Conservation (phyloP, 495 filamentous ascomycete species). For the Aspergillus homomorphus region DNA sequence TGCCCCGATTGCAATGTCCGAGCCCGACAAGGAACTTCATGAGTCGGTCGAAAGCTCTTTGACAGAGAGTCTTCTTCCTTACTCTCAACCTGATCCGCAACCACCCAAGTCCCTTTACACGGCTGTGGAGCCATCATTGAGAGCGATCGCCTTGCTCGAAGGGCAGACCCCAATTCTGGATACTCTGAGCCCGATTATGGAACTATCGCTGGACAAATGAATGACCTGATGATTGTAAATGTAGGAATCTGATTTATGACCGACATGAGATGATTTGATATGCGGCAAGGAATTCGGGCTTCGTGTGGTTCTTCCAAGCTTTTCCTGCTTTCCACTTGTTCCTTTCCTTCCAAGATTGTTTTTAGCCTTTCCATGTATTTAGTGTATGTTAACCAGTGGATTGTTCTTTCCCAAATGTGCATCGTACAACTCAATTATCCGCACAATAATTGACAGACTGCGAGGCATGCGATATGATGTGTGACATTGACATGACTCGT, state of each 20-base stretch:
- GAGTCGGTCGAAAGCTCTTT: background rate
- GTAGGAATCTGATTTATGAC: conserved; percentile 16
- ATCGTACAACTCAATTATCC: background rate
- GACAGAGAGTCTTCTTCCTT: background rate
- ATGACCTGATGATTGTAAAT: conserved; percentile 4
- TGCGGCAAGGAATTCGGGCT: background rate
- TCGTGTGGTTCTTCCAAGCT: conserved; percentile 2
- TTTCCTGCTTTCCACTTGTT: conserved; percentile 1
- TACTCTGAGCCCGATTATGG: background rate
- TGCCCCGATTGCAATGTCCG: background rate
- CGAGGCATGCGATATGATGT: background rate
- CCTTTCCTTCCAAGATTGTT: background rate
- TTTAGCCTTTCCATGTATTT: background rate
- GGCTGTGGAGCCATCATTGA: background rate
- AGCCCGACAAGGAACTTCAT: background rate
- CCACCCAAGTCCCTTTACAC: background rate
- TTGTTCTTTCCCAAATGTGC: too few relatives aligned
- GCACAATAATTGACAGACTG: background rate
- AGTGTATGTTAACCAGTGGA: too few relatives aligned
- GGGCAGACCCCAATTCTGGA: background rate
- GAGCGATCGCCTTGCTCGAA: background rate
- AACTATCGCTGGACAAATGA: conserved; percentile 2
- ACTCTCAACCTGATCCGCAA: background rate
- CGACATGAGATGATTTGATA: conserved; percentile 15
- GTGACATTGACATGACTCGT: background rate